phyloP scores from a whole-genome alignment of 2,329 filamentous ascomycete species.

The Thermoascus crustaceus region DNA sequence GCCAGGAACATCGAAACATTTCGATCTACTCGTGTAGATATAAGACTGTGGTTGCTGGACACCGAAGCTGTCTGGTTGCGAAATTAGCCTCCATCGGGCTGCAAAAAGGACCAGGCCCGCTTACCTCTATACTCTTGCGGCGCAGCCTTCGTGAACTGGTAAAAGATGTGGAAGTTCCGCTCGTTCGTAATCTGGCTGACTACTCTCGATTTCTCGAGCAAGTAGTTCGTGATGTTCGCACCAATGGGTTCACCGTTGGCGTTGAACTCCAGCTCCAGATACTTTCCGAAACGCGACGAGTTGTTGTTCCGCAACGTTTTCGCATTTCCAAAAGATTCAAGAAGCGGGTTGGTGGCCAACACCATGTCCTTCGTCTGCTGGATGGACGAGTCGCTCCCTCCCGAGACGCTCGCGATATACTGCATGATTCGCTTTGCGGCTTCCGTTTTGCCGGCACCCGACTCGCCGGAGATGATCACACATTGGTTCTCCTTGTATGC shows the following conservation, averaged over 20 bases:
- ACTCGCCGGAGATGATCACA: slow-evolving; percentile 98
- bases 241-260: slow-evolving; percentile 81
- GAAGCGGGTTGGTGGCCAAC: slow-evolving; percentile 88
- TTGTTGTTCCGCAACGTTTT: slow-evolving; percentile 99
- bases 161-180: slow-evolving; percentile 98
- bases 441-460: slow-evolving; percentile 95
- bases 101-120: slow-evolving; percentile 6
- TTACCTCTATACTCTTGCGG: slow-evolving; percentile 68
- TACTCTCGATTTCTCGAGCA: slow-evolving; percentile 90
- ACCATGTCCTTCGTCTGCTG: slow-evolving; percentile 99
- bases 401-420: slow-evolving; percentile 96
- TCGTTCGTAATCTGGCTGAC: slow-evolving; percentile 93
- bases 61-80: slow-evolving; percentile 62
- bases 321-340: slow-evolving; percentile 97
- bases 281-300: slow-evolving; percentile 96
- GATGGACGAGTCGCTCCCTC: slow-evolving; percentile 74
- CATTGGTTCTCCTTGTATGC: slow-evolving; percentile 98
- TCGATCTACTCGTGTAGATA: slow-evolving; percentile 84
- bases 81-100: slow-evolving; percentile 9
- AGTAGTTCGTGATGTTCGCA: slow-evolving; percentile 96
- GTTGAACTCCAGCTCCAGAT: slow-evolving; percentile 96
- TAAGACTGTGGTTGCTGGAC: slow-evolving; percentile 90
- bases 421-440: slow-evolving; percentile 99
- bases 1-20: slow-evolving; percentile 88
- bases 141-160: slow-evolving; percentile 94